Conservation (phyloP, 169 alveolate genomes). For the Plasmodium adleri region DNA sequence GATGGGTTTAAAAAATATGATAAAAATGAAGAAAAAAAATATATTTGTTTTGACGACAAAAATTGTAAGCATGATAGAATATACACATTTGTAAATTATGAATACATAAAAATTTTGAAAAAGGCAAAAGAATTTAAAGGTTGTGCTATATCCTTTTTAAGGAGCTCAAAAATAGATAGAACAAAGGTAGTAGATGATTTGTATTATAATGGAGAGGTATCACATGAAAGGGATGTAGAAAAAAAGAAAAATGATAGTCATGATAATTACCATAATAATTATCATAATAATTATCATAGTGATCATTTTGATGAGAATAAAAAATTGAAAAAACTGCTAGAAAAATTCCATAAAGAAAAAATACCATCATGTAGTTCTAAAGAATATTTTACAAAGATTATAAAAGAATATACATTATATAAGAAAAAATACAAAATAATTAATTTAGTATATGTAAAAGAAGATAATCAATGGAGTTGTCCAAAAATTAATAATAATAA, state of each 20-base stretch:
- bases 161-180: no score
- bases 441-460: constrained; percentile 20
- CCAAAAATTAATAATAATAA: background rate
- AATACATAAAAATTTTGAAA: constrained; percentile 14
- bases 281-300: no score
- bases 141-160: no score
- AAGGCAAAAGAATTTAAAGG: background rate
- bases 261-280: no score
- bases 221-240: background rate
- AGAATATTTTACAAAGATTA: background rate
- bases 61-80: constrained; percentile 1
- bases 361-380: background rate
- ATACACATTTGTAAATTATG: constrained; percentile 36
- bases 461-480: background rate
- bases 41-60: background rate
- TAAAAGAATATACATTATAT: constrained; percentile 13
- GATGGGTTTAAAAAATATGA: no score
- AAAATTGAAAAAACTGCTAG: background rate
- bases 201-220: background rate
- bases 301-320: background rate
- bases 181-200: no score
- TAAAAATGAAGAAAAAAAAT: background rate
- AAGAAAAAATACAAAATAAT: constrained; percentile 36
- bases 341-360: constrained; percentile 4
- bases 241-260: background rate